Evolutionary conservation across 176 grass and related monocot species (phyloP).

Genomic region (Hyparrhenia diplandra): DNA sequence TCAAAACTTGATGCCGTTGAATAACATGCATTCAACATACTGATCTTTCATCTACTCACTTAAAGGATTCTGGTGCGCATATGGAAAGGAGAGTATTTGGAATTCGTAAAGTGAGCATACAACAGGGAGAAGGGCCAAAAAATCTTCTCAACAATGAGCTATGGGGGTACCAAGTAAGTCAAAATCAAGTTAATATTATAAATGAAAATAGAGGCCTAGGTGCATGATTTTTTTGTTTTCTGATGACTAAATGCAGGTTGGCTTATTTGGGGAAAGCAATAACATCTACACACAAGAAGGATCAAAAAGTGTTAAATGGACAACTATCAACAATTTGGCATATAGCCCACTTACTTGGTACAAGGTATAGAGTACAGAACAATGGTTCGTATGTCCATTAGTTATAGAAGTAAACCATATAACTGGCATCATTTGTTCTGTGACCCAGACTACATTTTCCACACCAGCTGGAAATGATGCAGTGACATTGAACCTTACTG

Average conservation of each 20-base stretch:
- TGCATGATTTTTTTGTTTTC: neutral
- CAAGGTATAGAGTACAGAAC: slow-evolving; percentile 43
- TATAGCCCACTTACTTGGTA: slow-evolving; percentile 64
- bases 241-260: slow-evolving; percentile 53
- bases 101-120: slow-evolving; percentile 47
- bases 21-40: neutral
- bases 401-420: neutral
- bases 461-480: slow-evolving; percentile 55
- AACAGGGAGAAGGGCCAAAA: slow-evolving; percentile 21
- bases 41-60: slow-evolving; percentile 24
- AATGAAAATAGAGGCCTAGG: neutral
- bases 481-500: slow-evolving; percentile 66
- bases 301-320: slow-evolving; percentile 46
- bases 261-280: slow-evolving; percentile 57
- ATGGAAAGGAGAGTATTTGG: slow-evolving; percentile 72
- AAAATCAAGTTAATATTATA: slow-evolving; percentile 1
- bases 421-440: slow-evolving; percentile 8
- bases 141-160: slow-evolving; percentile 44
- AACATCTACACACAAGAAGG: slow-evolving; percentile 48
- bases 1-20: neutral
- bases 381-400: neutral
- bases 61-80: slow-evolving; percentile 65
- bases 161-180: slow-evolving; percentile 77
- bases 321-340: slow-evolving; percentile 33
- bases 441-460: slow-evolving; percentile 58